These are phyloP conservation scores for Phaseolus lunatus DNA, from an alignment of 306 rosid species.

Conservation along the genomic window DNA sequence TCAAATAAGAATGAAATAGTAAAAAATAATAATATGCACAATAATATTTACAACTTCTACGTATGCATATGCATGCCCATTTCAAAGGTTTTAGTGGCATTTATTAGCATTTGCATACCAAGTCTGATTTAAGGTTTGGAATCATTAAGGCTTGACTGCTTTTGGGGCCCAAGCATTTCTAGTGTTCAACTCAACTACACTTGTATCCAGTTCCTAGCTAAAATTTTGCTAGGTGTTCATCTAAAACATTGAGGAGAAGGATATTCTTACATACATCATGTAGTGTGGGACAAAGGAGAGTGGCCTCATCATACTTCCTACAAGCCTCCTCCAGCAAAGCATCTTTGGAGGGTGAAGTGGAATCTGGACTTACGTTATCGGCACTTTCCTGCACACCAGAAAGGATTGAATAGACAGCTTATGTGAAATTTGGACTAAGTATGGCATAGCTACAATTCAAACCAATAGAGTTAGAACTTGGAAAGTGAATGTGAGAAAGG, in stretches of 20 bases:
- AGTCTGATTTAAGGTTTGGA: not conserved
- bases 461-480: not conserved
- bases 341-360: constrained; percentile 95
- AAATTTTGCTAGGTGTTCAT: constrained; percentile 12
- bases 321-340: constrained; percentile 99
- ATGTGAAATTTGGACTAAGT: constrained; percentile 16
- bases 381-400: constrained; percentile 91
- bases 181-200: constrained; percentile 28
- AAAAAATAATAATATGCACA: not conserved
- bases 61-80: not conserved
- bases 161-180: not conserved
- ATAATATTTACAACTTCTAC: constrained; percentile 17
- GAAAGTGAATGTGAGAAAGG: not conserved
- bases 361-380: constrained; percentile 91
- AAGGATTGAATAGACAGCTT: constrained; percentile 39
- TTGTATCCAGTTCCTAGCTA: not conserved
- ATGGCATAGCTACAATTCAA: constrained; percentile 25
- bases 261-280: constrained; percentile 82
- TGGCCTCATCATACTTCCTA: constrained; percentile 96
- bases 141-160: constrained; percentile 21
- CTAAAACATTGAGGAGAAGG: constrained; percentile 36
- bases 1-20: constrained; percentile 19
- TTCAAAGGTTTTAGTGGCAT: constrained; percentile 2
- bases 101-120: not conserved
- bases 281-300: constrained; percentile 89